A percentile compares a stretch with the other conserved stretches of the same genome.
These are phyloP conservation scores for Zymoseptoria tritici DNA, from an alignment of 2,329 filamentous ascomycete species.

Conservation along the genomic window DNA sequence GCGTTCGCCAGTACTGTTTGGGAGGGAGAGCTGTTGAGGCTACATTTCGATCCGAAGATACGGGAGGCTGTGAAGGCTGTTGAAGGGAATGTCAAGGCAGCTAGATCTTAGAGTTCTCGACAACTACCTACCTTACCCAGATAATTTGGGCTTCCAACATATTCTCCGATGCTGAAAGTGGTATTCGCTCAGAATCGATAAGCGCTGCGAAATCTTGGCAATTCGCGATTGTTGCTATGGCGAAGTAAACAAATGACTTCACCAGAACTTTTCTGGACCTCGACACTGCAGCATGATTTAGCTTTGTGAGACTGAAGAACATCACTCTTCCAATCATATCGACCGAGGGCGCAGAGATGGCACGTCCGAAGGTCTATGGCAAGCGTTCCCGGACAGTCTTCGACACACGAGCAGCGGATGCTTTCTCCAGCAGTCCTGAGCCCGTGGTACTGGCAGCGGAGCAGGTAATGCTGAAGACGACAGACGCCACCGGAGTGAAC, in stretches of 20 bases:
- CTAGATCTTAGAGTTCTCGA: slow-evolving; percentile 1
- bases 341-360: slow-evolving; percentile 17
- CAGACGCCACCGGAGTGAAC: background rate
- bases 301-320: background rate
- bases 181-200: too few species aligned
- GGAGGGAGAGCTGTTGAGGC: slow-evolving; percentile 81
- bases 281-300: background rate
- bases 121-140: background rate
- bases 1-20: slow-evolving; percentile 85
- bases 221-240: background rate
- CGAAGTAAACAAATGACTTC: background rate
- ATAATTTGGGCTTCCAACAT: background rate
- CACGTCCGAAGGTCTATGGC: slow-evolving; percentile 33
- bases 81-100: slow-evolving; percentile 20
- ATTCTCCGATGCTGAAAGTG: background rate
- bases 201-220: background rate
- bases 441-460: slow-evolving; percentile 6
- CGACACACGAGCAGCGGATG: slow-evolving; percentile 13
- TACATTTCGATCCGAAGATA: slow-evolving; percentile 82
- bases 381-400: slow-evolving; percentile 30
- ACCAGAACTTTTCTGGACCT: background rate
- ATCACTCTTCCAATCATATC: background rate
- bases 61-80: slow-evolving; percentile 51
- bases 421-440: slow-evolving; percentile 21
- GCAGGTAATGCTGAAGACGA: background rate